Conservation (phyloP, 2,329 filamentous ascomycete genomes). For the Sporothrix globosa region DNA sequence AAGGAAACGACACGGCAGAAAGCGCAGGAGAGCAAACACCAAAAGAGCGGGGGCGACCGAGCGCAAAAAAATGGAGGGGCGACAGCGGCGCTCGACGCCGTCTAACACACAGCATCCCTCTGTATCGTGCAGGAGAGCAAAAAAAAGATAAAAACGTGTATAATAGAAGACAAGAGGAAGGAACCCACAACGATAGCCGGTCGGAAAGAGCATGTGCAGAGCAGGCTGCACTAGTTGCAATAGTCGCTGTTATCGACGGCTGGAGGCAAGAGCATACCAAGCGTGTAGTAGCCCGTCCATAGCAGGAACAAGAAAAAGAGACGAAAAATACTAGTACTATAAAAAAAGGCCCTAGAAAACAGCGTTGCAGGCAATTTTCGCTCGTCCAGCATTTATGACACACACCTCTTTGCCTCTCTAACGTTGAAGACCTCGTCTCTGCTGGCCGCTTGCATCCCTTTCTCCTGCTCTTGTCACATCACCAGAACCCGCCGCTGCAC, state of each 20-base stretch:
- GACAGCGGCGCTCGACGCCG: background rate
- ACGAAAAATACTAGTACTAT: conserved; percentile 22
- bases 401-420: conserved; percentile 19
- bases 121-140: conserved; percentile 23
- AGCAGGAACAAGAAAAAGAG: conserved; percentile 6
- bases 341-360: conserved; percentile 31
- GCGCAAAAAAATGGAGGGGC: conserved; percentile 25
- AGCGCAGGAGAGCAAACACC: background rate
- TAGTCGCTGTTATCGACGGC: conserved; percentile 22
- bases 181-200: background rate
- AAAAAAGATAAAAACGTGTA: conserved; percentile 3
- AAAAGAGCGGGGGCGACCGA: conserved; percentile 27
- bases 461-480: conserved; percentile 26
- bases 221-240: conserved; percentile 26
- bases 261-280: conserved; percentile 25
- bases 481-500: conserved; percentile 4
- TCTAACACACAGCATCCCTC: conserved; percentile 16
- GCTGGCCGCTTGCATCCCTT: background rate
- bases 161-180: too few relatives aligned
- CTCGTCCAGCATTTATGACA: conserved; percentile 21
- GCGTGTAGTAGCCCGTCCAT: background rate
- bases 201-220: background rate
- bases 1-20: conserved; percentile 10
- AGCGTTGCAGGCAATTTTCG: conserved; percentile 29
- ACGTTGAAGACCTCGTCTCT: background rate